Evolutionary conservation across 257 asterid species (phyloP).

Genomic region (Solanum megistacrolobum): DNA sequence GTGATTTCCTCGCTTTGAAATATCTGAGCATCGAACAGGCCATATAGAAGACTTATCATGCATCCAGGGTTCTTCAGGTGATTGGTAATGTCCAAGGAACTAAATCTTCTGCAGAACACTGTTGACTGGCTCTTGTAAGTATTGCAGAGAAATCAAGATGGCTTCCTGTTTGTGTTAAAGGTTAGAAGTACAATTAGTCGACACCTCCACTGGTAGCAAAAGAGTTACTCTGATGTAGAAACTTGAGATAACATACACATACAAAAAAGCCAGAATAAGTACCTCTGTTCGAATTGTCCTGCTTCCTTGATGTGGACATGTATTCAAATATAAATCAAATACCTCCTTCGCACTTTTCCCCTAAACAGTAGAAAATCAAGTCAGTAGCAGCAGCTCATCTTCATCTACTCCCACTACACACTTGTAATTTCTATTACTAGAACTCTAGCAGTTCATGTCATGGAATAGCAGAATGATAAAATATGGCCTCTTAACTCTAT

Average conservation of each 20-base stretch:
- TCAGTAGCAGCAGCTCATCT: background rate
- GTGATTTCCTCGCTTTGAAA: background rate
- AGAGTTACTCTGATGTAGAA: background rate
- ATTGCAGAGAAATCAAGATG: conserved; percentile 71
- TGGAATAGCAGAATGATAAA: background rate
- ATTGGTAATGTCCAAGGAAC: background rate
- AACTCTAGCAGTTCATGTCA: background rate
- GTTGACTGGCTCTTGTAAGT: conserved; percentile 82
- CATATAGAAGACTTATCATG: background rate
- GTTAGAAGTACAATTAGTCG: background rate
- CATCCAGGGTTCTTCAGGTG: background rate
- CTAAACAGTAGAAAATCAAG: conserved; percentile 22
- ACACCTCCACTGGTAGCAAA: background rate
- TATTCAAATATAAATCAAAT: conserved; percentile 66
- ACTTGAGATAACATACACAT: background rate
- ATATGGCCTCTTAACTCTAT: background rate
- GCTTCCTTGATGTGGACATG: conserved; percentile 95
- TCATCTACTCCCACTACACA: background rate
- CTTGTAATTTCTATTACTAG: background rate
- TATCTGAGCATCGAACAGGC: background rate
- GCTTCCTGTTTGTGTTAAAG: conserved; percentile 53
- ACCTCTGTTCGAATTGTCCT: conserved; percentile 95
- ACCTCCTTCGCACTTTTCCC: conserved; percentile 54
- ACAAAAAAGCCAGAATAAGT: background rate
- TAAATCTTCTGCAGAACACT: conserved; percentile 19